phyloP scores from a whole-genome alignment of 768 basidiomycete genomes.

The Clavulina sp. region DNA sequence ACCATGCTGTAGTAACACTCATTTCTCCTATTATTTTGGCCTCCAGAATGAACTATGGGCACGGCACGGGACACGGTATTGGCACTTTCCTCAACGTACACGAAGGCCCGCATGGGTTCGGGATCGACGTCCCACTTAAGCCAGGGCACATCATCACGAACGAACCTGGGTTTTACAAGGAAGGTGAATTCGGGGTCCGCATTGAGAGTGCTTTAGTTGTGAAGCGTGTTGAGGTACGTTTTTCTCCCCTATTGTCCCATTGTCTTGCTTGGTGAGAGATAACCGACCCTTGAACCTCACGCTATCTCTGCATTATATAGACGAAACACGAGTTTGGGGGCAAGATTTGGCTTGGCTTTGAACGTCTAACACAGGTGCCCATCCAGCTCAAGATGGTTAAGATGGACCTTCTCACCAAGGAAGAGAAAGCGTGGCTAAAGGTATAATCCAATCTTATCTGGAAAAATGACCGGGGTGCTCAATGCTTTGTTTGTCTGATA shows the following conservation, averaged over 20 bases:
- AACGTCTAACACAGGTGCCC: constrained; percentile 48
- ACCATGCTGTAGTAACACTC: background rate
- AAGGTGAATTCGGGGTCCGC: constrained; percentile 74
- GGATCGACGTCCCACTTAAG: constrained; percentile 44
- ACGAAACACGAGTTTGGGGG: constrained; percentile 10
- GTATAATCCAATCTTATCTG: constrained; percentile 4
- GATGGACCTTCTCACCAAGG: constrained; percentile 40
- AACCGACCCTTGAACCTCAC: background rate
- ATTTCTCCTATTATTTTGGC: background rate
- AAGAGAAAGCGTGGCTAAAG: constrained; percentile 46
- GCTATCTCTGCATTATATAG: background rate
- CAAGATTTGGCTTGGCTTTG: constrained; percentile 63
- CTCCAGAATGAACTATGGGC: too few relatives aligned
- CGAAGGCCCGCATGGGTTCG: constrained; percentile 53
- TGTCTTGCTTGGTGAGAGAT: constrained; percentile 8
- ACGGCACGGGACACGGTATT: constrained; percentile 85
- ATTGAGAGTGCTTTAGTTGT: constrained; percentile 79
- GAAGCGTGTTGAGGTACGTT: constrained; percentile 39
- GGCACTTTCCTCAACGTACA: constrained; percentile 50
- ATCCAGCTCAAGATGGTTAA: constrained; percentile 9
- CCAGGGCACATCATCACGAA: constrained; percentile 89
- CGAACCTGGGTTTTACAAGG: constrained; percentile 82
- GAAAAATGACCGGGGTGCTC: background rate
- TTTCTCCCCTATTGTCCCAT: too few relatives aligned
- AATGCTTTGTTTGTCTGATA: too few relatives aligned